Evolutionary conservation across 805 yeast genomes (phyloP).

Genomic region (Naumovozyma dairenensis): DNA sequence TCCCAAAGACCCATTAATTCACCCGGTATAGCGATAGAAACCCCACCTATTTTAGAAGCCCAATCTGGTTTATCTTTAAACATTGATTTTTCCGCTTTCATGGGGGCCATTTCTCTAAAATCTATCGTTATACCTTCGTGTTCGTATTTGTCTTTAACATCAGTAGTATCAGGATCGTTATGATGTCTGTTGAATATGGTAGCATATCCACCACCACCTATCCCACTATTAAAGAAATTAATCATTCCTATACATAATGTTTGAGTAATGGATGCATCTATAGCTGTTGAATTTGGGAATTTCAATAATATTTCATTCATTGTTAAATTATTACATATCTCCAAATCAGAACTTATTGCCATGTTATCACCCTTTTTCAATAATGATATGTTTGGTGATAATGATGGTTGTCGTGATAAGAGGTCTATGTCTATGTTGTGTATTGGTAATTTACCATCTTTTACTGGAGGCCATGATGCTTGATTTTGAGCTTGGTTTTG

Average conservation of each 20-base stretch:
- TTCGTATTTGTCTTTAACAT: conserved; percentile 17
- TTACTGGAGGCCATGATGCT: neutral
- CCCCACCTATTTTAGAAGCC: conserved; percentile 64
- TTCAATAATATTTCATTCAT: conserved; percentile 20
- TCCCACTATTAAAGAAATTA: conserved; percentile 76
- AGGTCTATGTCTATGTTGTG: conserved; percentile 34
- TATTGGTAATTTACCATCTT: too few species aligned
- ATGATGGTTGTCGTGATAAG: conserved; percentile 28
- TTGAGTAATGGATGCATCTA: conserved; percentile 86
- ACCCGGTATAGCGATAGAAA: conserved; percentile 88
- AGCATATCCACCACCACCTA: conserved; percentile 88
- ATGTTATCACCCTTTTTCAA: conserved; percentile 21
- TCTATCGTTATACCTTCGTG: conserved; percentile 56
- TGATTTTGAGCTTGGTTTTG: neutral
- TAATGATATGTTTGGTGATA: conserved; percentile 26
- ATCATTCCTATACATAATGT: conserved; percentile 81
- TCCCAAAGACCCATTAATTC: conserved; percentile 76
- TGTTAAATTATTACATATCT: conserved; percentile 26
- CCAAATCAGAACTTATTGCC: conserved; percentile 32
- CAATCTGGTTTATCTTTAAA: conserved; percentile 35
- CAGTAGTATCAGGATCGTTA: too few species aligned
- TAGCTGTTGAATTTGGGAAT: conserved; percentile 59
- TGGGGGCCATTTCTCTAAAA: conserved; percentile 86
- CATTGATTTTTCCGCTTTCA: conserved; percentile 53
- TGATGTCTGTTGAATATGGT: conserved; percentile 24